phyloP scores from a whole-genome alignment of 2,329 filamentous ascomycete species.

The Trichocomaceae sp. region DNA sequence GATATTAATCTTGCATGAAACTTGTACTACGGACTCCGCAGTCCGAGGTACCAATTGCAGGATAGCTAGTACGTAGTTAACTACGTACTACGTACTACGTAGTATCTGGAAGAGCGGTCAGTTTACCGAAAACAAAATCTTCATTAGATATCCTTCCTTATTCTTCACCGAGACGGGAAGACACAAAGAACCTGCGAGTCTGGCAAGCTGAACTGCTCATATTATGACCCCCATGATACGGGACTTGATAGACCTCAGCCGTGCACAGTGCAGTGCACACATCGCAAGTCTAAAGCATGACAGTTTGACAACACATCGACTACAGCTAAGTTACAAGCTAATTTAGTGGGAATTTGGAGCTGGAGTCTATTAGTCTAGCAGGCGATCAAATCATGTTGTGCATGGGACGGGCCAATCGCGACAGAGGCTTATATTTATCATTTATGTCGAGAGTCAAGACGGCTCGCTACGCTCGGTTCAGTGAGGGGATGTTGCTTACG shows the following conservation, averaged over 20 bases:
- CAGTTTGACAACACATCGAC: neutral
- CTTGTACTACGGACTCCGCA: too few relatives aligned
- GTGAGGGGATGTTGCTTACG: too few relatives aligned
- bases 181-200: neutral
- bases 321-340: neutral
- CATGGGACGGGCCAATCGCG: neutral
- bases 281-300: neutral
- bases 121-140: neutral
- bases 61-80: too few relatives aligned
- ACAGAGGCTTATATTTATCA: neutral
- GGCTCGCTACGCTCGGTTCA: neutral
- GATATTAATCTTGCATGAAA: too few relatives aligned
- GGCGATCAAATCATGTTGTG: constrained; percentile 1
- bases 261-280: too few relatives aligned
- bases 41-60: too few relatives aligned
- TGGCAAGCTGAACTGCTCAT: neutral
- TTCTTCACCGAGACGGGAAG: neutral
- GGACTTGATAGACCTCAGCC: too few relatives aligned
- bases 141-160: neutral
- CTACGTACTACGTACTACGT: too few relatives aligned
- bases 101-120: neutral
- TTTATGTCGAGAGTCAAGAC: neutral
- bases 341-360: neutral
- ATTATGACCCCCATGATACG: too few relatives aligned
- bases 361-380: neutral